Base-by-base conservation (phyloP, 2,329 filamentous ascomycete species). In the Trichoderma semiorbis region DNA sequence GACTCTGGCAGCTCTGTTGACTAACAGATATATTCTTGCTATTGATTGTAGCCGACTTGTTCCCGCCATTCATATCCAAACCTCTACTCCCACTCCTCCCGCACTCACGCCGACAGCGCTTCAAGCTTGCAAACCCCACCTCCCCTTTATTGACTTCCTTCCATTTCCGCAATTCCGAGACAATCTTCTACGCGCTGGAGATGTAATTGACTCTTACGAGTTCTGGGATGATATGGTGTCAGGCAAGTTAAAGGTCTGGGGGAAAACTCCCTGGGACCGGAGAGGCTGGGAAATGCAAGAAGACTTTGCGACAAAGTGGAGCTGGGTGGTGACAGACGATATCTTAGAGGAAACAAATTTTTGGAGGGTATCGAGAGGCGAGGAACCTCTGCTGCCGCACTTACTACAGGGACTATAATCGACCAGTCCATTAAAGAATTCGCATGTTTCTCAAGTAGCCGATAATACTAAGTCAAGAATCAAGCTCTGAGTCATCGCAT, bases 231-330 rank as follows among this genome's bases (percentile, higher is more conserved):
- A 66, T 18, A 53, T 66, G 47, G 30, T 66, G 14, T 34, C 63
- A 2, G 63, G 63, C 5, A 66, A 66, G 21, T 8, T 66, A 1
- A 53, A 21, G 16, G 63, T 66, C 16, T 55, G 63, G 63, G 63
- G 63, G 10, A 66, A 66, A 28, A 66, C 63, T 26, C 63, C 63
- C 6, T 66, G 63, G 63, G 63, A 66, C 32, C 63, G 63, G 2
- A 66, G 63, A 21, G 63, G 63, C 26, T 66, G 63, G 63, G 63
- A 66, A 43, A 66, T 66, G 63, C n/a, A 55, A 21, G 63, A 66
- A 21, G 63, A 66, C 10, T 66, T 66, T 36, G 63, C 50, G 7
- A 18, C 28, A 14, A 55, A 34, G 50, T 66, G 63, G 63, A 34
- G 63, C 28, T 66, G 63, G 63, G n/a, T 66, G 28, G 50, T 66